These are phyloP conservation scores for Suillus lakei DNA, from an alignment of 768 basidiomycete genomes.

Conservation along the genomic window DNA sequence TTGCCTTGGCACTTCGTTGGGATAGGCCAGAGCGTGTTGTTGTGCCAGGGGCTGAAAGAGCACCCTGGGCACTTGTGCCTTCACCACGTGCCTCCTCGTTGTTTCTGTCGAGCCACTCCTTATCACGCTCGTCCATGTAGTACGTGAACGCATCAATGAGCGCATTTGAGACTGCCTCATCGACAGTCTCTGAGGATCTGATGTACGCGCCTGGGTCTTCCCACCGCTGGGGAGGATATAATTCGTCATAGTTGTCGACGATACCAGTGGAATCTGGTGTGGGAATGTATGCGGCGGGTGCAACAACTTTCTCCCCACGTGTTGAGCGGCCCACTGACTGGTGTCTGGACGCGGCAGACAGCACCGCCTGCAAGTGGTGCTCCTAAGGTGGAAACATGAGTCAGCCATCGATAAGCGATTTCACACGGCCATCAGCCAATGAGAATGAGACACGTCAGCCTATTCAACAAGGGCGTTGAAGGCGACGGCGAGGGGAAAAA, in stretches of 20 bases:
- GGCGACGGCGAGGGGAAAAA: conserved; percentile 38
- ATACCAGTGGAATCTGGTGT: conserved; percentile 89
- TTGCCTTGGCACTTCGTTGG: conserved; percentile 73
- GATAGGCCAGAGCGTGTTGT: conserved; percentile 59
- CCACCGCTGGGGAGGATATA: conserved; percentile 76
- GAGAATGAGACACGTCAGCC: conserved; percentile 45
- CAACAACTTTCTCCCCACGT: conserved; percentile 40
- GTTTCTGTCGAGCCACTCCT: conserved; percentile 92
- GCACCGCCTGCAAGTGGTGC: conserved; percentile 61
- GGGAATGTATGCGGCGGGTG: conserved; percentile 79
- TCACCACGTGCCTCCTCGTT: conserved; percentile 87
- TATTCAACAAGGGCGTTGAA: conserved; percentile 47
- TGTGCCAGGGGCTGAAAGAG: conserved; percentile 53
- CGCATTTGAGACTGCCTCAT: conserved; percentile 66
- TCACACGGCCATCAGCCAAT: conserved; percentile 53
- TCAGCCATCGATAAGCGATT: conserved; percentile 58
- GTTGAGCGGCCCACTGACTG: conserved; percentile 42
- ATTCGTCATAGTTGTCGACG: conserved; percentile 74
- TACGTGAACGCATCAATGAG: conserved; percentile 83
- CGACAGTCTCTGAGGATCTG: conserved; percentile 83
- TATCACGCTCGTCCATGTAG: conserved; percentile 95
- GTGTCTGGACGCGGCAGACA: conserved; percentile 58
- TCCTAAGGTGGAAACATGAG: conserved; percentile 50
- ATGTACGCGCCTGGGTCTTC: conserved; percentile 79
- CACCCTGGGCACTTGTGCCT: conserved; percentile 80